Evolutionary conservation across 305 asterid species (phyloP), one percentile per base, ranked within the genome.

Genomic region (Solanum hybrid): DNA sequence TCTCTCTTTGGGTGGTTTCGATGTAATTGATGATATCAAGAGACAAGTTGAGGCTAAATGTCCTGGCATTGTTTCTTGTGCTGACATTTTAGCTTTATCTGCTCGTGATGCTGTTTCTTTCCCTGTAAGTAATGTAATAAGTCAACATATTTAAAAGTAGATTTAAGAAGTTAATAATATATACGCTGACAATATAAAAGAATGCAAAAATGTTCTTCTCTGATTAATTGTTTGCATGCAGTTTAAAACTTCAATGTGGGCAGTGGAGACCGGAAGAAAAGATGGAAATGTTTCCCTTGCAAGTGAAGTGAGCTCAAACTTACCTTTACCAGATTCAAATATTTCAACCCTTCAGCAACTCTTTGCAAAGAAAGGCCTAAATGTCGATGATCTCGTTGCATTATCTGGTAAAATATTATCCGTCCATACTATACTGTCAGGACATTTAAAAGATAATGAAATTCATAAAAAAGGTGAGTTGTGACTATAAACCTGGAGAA

Each of bases 81-180:
- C 95, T 9, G 95, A 94, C 20, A 94, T 94, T 89, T 91, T 94
- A 3, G 96, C 94, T 18, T 90, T 94, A 9, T 89, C 94, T 42
- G 93, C 95, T n/a, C 94, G 95, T 26, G 95, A 94, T 18, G 94
- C 92, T 6, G 94, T 94, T 89, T 93, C 95, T 6, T 92, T 92
- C 4, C 93, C 90, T 0, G 95, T 93, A 90, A 89, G 86, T 24
- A 8, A 34, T 67, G 4, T 69, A 24, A 67, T 71, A 26, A 28
- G 35, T 73, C 11, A 18, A 28, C 5, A 1, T 69, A 67, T 67
- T n/a, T 0, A n/a, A n/a, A 71, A 12, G 11, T 6, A 57, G 16
- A 71, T 71, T 73, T 31, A 31, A 12, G 11, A 29, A 26, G 31
- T 18, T 89, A 14, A 22, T 31, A 16, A 22, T 31, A 0, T 46